A percentile compares a stretch with the other conserved stretches of the same genome.
Conservation (phyloP, 768 basidiomycete species). For the Melanogaster broomeanus region DNA sequence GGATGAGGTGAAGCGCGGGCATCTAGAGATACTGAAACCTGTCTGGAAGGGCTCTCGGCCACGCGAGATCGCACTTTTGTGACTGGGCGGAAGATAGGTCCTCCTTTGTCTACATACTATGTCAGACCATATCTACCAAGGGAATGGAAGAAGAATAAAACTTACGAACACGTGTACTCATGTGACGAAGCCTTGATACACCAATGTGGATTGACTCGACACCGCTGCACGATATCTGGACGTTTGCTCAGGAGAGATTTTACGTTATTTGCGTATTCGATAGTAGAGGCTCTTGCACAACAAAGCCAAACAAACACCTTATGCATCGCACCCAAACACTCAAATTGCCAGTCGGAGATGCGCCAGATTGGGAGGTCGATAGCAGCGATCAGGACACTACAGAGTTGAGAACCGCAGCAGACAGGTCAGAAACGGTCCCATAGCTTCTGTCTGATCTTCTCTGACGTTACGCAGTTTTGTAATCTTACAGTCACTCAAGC, state of each 20-base stretch:
- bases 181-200: constrained; percentile 9
- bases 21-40: constrained; percentile 17
- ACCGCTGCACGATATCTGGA: neutral
- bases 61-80: constrained; percentile 54
- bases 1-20: constrained; percentile 6
- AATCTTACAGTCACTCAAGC: constrained; percentile 65
- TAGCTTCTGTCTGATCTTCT: neutral
- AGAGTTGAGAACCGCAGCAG: constrained; percentile 48
- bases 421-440: constrained; percentile 47
- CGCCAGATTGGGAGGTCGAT: constrained; percentile 62
- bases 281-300: constrained; percentile 15
- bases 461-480: constrained; percentile 47
- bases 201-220: neutral
- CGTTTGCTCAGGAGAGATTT: constrained; percentile 1
- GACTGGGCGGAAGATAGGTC: constrained; percentile 68
- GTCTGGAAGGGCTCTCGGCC: constrained; percentile 20
- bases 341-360: constrained; percentile 56
- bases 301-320: constrained; percentile 27
- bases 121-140: constrained; percentile 3
- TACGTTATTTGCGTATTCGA: constrained; percentile 3
- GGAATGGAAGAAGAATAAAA: constrained; percentile 24
- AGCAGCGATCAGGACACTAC: constrained; percentile 41
- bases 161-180: constrained; percentile 63
- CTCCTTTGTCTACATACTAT: constrained; percentile 61
- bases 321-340: constrained; percentile 30